These are phyloP conservation scores for Chlorophyllum brunneum DNA, from an alignment of 768 basidiomycete genomes.

Conservation along the genomic window DNA sequence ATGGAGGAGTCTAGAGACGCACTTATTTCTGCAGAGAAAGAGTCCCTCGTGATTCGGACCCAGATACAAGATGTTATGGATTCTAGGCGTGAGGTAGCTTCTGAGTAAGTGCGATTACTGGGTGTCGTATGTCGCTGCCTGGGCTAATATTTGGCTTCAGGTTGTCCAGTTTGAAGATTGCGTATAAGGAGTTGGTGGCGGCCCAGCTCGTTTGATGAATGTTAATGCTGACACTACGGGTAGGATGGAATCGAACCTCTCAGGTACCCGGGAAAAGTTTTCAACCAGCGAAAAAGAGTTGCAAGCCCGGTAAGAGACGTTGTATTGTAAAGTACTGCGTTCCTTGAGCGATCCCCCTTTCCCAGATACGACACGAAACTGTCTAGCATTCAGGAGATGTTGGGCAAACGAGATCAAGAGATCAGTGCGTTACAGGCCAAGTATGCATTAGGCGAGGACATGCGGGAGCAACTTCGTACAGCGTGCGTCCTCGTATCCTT, in stretches of 20 bases:
- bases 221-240: not conserved
- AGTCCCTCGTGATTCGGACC: not conserved
- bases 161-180: not conserved
- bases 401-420: conserved; percentile 25
- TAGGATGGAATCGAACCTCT: conserved; percentile 1
- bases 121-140: not conserved
- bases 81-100: conserved; percentile 1
- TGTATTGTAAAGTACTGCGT: not conserved
- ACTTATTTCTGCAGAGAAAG: conserved; percentile 6
- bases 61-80: conserved; percentile 4
- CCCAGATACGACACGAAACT: conserved; percentile 20
- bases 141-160: not conserved
- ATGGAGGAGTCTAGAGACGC: conserved; percentile 1
- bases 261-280: not conserved
- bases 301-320: not conserved
- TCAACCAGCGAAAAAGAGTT: conserved; percentile 1
- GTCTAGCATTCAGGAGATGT: conserved; percentile 20
- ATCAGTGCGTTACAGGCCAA: conserved; percentile 19
- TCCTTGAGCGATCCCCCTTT: not conserved
- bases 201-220: not conserved
- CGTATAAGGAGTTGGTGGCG: conserved; percentile 3
- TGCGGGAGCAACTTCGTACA: conserved; percentile 9
- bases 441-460: conserved; percentile 14
- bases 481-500: not conserved
- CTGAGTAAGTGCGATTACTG: not conserved